Conservation (phyloP, 352 stramenopile species). For the Phytophthora cactorum region DNA sequence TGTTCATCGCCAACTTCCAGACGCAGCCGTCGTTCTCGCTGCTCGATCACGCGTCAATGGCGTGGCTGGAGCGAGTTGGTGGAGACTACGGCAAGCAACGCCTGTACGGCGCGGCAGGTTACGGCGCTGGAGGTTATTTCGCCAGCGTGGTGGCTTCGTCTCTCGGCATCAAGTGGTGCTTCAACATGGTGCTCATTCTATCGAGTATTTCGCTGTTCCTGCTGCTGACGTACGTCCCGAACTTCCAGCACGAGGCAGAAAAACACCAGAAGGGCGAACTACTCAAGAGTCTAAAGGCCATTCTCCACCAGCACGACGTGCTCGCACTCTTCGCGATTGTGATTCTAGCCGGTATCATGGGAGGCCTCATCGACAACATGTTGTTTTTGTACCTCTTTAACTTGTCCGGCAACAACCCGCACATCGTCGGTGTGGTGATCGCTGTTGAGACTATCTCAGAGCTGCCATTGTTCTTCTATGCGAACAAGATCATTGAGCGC, state of each 20-base stretch:
- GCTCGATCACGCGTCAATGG: slow-evolving; percentile 49
- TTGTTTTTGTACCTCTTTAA: slow-evolving; percentile 47
- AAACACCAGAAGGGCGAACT: slow-evolving; percentile 42
- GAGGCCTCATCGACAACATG: slow-evolving; percentile 43
- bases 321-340: slow-evolving; percentile 45
- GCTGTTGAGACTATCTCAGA: slow-evolving; percentile 48
- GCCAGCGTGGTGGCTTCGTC: slow-evolving; percentile 48
- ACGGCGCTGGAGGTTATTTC: slow-evolving; percentile 48
- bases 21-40: slow-evolving; percentile 49
- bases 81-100: slow-evolving; percentile 61
- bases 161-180: slow-evolving; percentile 48
- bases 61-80: slow-evolving; percentile 42
- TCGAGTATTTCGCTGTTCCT: slow-evolving; percentile 44
- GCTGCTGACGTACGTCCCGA: slow-evolving; percentile 44
- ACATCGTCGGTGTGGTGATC: slow-evolving; percentile 49
- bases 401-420: slow-evolving; percentile 38
- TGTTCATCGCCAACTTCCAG: slow-evolving; percentile 60
- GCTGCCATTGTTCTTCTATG: slow-evolving; percentile 55
- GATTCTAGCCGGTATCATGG: slow-evolving; percentile 41
- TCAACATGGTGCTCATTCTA: slow-evolving; percentile 57
- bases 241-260: slow-evolving; percentile 41
- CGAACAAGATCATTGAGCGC: slow-evolving; percentile 50
- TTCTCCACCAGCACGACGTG: slow-evolving; percentile 40
- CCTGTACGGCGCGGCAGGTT: slow-evolving; percentile 52
- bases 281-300: slow-evolving; percentile 34